phyloP scores from a whole-genome alignment of 768 basidiomycete genomes.

The Macrolepiota dolichaula region DNA sequence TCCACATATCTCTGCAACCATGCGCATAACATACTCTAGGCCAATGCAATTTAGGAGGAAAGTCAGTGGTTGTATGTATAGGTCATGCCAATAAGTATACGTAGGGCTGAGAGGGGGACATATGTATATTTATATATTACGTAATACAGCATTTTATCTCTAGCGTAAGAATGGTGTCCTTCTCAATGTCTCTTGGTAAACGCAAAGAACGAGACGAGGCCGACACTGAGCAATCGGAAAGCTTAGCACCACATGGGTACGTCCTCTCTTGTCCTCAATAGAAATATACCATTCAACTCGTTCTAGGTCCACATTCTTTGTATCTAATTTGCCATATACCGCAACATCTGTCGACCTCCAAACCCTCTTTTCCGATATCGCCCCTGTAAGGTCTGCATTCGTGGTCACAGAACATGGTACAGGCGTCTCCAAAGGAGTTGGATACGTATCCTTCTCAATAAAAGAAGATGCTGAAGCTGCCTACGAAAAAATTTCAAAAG shows the following conservation, averaged over 20 bases:
- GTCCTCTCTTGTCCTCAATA: not conserved
- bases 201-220: constrained; percentile 19
- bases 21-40: too few species aligned
- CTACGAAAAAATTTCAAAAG: constrained; percentile 58
- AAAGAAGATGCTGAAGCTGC: constrained; percentile 84
- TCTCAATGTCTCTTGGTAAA: constrained; percentile 16
- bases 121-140: not conserved
- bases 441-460: constrained; percentile 91
- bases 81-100: too few species aligned
- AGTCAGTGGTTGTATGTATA: too few species aligned
- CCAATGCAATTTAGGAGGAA: too few species aligned
- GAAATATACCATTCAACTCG: not conserved
- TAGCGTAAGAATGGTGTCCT: not conserved
- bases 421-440: constrained; percentile 87
- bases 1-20: too few species aligned
- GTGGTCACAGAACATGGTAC: constrained; percentile 80
- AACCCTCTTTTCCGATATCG: constrained; percentile 93
- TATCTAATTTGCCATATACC: constrained; percentile 88
- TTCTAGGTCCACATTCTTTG: constrained; percentile 79
- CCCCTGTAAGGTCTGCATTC: constrained; percentile 91
- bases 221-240: not conserved
- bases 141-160: not conserved
- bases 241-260: constrained; percentile 18
- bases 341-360: constrained; percentile 89
- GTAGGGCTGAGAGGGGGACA: too few species aligned